Conservation (phyloP, 2,329 filamentous ascomycete species). For the Penicillium carneum region DNA sequence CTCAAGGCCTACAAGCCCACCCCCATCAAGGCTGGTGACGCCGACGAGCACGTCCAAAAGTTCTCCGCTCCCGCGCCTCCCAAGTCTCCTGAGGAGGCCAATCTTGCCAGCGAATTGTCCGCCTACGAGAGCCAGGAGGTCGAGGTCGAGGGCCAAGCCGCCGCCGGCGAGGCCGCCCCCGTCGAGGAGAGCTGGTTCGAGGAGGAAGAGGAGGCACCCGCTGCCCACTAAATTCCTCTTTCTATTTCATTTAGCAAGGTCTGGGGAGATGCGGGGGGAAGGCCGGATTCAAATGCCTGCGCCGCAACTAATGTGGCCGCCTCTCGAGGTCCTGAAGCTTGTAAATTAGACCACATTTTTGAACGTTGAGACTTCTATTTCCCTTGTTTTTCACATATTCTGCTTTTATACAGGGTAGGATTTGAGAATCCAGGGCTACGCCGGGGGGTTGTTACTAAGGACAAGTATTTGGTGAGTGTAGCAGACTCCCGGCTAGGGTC, state of each 20-base stretch:
- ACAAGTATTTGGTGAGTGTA: background rate
- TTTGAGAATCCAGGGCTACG: background rate
- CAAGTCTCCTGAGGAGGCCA: slow-evolving; percentile 87
- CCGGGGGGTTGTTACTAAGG: background rate
- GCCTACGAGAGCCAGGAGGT: slow-evolving; percentile 93
- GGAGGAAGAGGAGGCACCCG: slow-evolving; percentile 66
- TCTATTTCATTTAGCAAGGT: slow-evolving; percentile 38
- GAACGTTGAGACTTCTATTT: slow-evolving; percentile 35
- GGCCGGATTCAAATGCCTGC: slow-evolving; percentile 33
- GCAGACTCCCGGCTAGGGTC: background rate
- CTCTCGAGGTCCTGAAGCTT: slow-evolving; percentile 39
- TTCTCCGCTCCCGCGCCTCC: slow-evolving; percentile 83
- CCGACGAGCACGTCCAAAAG: slow-evolving; percentile 88
- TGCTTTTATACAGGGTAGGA: no score
- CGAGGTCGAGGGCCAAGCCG: slow-evolving; percentile 88
- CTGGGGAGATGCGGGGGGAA: slow-evolving; percentile 39
- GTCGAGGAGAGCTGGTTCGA: slow-evolving; percentile 81
- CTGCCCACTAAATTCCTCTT: slow-evolving; percentile 51
- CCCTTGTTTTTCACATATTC: slow-evolving; percentile 20
- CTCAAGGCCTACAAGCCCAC: slow-evolving; percentile 93
- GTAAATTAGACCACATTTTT: slow-evolving; percentile 40
- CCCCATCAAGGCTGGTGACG: slow-evolving; percentile 81
- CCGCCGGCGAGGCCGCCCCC: slow-evolving; percentile 66
- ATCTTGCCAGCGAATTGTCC: slow-evolving; percentile 89
- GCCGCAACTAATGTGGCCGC: slow-evolving; percentile 30